Percentiles rank a stretch among this genome's conserved stretches.
phyloP scores from a whole-genome alignment of 2,329 filamentous ascomycete genomes.

The Purpureocillium takamizusanense region DNA sequence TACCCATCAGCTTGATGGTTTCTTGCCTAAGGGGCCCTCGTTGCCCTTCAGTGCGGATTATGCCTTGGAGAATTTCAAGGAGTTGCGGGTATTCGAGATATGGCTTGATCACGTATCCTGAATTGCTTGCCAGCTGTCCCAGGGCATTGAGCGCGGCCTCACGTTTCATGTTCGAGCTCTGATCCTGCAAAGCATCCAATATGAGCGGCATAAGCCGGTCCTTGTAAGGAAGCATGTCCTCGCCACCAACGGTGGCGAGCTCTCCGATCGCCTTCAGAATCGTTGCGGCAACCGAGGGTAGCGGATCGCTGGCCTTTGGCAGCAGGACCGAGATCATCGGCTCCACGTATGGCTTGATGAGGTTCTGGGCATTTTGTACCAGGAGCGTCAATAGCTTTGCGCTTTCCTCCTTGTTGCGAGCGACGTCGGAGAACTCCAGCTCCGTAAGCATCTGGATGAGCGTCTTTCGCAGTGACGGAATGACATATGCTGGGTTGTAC shows the following conservation, averaged over 20 bases:
- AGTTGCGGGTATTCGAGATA: conserved; percentile 93
- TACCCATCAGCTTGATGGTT: conserved; percentile 94
- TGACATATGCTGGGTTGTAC: conserved; percentile 94
- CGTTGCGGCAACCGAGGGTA: conserved; percentile 82
- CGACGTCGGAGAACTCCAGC: conserved; percentile 89
- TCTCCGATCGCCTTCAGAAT: conserved; percentile 95
- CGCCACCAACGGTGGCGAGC: conserved; percentile 84
- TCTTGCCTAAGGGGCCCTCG: conserved; percentile 80
- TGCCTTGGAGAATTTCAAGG: conserved; percentile 83
- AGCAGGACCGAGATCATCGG: conserved; percentile 93
- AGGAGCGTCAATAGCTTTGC: conserved; percentile 87
- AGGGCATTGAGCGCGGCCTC: conserved; percentile 86
- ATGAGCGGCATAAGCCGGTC: conserved; percentile 91
- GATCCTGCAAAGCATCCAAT: conserved; percentile 85
- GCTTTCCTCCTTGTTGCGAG: conserved; percentile 92
- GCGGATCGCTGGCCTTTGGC: conserved; percentile 79
- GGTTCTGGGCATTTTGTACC: conserved; percentile 81
- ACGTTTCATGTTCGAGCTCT: conserved; percentile 81
- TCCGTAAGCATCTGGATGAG: conserved; percentile 94
- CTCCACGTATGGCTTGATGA: conserved; percentile 95
- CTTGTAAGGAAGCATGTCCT: conserved; percentile 89
- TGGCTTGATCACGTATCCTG: conserved; percentile 93
- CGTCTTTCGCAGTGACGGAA: conserved; percentile 88
- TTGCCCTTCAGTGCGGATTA: conserved; percentile 83
- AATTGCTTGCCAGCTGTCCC: conserved; percentile 88